These are phyloP conservation scores for Entomophthora muscae DNA, from an alignment of 371 early-diverging fungal genomes.

Conservation along the genomic window DNA sequence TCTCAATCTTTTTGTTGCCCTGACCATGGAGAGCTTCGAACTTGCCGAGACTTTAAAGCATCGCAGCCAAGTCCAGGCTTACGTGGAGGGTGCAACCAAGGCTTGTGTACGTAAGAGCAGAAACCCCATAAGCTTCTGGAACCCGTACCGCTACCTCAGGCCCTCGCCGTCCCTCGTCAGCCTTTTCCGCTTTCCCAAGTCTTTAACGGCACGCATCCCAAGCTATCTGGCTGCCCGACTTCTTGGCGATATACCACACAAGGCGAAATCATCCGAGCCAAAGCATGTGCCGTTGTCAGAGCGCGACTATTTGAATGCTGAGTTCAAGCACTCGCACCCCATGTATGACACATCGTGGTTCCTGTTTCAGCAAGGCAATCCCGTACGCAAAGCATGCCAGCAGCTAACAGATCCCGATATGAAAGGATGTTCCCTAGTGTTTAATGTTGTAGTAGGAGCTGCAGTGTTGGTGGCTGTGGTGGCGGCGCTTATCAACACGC, in stretches of 20 bases:
- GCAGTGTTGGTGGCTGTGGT: conserved; percentile 20
- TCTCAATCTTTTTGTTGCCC: conserved; percentile 38
- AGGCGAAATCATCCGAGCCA: too few species aligned
- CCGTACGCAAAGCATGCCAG: not conserved
- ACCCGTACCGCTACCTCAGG: conserved; percentile 40
- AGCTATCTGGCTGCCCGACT: not conserved
- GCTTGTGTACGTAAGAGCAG: conserved; percentile 29
- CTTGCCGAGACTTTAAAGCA: conserved; percentile 35
- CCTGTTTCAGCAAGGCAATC: not conserved
- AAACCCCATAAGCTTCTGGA: conserved; percentile 39
- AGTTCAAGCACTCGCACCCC: not conserved
- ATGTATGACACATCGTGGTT: conserved; percentile 1
- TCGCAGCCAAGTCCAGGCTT: conserved; percentile 22
- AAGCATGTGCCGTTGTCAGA: not conserved
- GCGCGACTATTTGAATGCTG: not conserved
- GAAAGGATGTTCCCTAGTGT: not conserved
- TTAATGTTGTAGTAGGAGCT: not conserved
- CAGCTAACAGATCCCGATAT: not conserved
- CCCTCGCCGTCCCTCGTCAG: conserved; percentile 44
- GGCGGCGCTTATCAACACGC: conserved; percentile 30
- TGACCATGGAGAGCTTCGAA: conserved; percentile 38
- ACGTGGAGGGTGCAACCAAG: not conserved
- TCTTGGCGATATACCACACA: not conserved
- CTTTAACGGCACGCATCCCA: not conserved
- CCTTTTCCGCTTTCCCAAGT: conserved; percentile 27